Evolutionary conservation across 257 asterid genomes (phyloP), one percentile per base, ranked within the genome.

Genomic region (Primulina huaijiensis): DNA sequence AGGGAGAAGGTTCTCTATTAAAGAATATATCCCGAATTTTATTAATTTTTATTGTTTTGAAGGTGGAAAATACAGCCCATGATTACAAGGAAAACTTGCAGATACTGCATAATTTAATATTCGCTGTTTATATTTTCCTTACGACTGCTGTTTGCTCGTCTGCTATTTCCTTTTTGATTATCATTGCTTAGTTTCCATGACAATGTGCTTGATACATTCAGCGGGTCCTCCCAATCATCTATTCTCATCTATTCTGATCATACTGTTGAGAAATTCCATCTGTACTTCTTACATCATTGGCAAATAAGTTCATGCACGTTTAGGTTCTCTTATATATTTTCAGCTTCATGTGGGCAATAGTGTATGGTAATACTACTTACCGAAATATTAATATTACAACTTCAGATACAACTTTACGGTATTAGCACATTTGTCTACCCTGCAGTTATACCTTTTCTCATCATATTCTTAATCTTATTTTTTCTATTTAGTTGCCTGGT

Each of bases 401-500:
- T 46, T 20, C 17, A 56, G n/a, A 17, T 17, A 30, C 37, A 55
- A 65, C 55, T 37, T 50, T 30, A 62, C 33, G 5, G 53, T 6
- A 55, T 29, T 21, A 17, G 29, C 11, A 17, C 40, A 33, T 31
- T 68, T 17, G 27, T 27, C 2, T 29, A 20, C 29, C 25, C 14
- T 20, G 50, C 40, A 20, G 25, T 20, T 81, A 34, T 62, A 58
- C 65, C 72, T 71, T 60, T 65, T 65, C 37, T 72, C 35, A 43
- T 55, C 64, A 67, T 70, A 33, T 8, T 69, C 25, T 63, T n/a
- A 21, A 40, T 65, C 62, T 63, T 60, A 50, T 69, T 11, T 75
- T 4, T 50, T 25, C 21, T 61, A 60, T 65, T 70, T 82, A 92
- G 97, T 81, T 92, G 85, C 97, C 97, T 59, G 96, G 97, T 35